A percentile compares a stretch with the other conserved stretches of the same genome.
These are phyloP conservation scores for Noccaea bulbosa DNA, from an alignment of 345 rosid species.

Conservation along the genomic window DNA sequence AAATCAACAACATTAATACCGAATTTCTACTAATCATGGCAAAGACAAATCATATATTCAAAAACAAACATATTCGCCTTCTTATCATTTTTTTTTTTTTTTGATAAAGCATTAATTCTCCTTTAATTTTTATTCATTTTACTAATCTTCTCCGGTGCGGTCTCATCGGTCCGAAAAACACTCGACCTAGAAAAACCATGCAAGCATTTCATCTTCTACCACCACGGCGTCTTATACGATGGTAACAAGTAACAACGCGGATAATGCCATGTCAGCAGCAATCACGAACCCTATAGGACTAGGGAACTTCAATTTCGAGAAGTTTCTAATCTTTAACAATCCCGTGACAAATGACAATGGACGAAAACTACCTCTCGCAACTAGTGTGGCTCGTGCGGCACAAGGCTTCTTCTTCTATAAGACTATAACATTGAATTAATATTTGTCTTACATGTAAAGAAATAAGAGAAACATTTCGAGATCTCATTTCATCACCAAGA, in stretches of 20 bases:
- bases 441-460: too few species aligned
- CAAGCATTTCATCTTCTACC: constrained; percentile 4
- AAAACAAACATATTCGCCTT: too few species aligned
- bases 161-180: not conserved
- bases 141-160: too few species aligned
- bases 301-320: constrained; percentile 47
- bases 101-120: too few species aligned
- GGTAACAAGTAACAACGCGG: not conserved
- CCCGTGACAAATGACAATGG: constrained; percentile 54
- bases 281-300: constrained; percentile 21
- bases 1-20: too few species aligned
- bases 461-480: not conserved
- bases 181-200: constrained; percentile 4
- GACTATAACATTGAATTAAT: constrained; percentile 42
- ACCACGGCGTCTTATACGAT: not conserved
- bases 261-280: constrained; percentile 17
- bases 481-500: not conserved
- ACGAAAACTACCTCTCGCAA: constrained; percentile 46
- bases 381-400: constrained; percentile 56
- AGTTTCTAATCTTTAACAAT: constrained; percentile 54
- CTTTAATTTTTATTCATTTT: too few species aligned
- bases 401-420: constrained; percentile 67
- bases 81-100: too few species aligned
- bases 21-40: too few species aligned
- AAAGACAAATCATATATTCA: too few species aligned